These are phyloP conservation scores for Scheffersomyces quercinus DNA, from an alignment of 1,139 yeast species.

Conservation along the genomic window DNA sequence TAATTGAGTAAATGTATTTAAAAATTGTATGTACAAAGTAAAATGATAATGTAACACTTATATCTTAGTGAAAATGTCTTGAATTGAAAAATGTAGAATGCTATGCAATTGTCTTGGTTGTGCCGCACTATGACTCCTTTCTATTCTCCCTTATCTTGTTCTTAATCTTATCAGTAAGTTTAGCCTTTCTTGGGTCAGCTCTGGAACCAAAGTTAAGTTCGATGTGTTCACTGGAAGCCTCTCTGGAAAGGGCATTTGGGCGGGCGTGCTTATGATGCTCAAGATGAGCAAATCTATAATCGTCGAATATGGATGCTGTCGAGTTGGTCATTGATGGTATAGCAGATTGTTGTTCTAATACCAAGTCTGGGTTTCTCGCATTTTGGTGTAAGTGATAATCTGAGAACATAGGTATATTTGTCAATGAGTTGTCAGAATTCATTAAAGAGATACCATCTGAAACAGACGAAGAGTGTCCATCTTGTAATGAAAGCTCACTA, in stretches of 20 bases:
- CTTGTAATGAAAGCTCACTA: constrained; percentile 23
- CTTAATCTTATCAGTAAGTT: constrained; percentile 37
- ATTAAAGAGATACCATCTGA: constrained; percentile 57
- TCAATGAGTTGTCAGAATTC: constrained; percentile 53
- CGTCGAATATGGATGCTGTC: constrained; percentile 31
- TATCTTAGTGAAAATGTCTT: too few species aligned
- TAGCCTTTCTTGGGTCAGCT: constrained; percentile 10
- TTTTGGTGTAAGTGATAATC: constrained; percentile 44
- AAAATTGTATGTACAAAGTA: not conserved
- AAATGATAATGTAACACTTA: too few species aligned
- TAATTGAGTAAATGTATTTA: not conserved
- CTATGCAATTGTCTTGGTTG: too few species aligned
- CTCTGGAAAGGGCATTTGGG: constrained; percentile 16
- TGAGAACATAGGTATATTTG: constrained; percentile 58
- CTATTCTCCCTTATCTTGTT: constrained; percentile 36
- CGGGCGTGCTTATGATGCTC: constrained; percentile 8
- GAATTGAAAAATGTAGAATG: too few species aligned
- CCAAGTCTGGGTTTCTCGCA: constrained; percentile 25
- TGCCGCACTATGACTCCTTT: constrained; percentile 11
- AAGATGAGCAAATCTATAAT: constrained; percentile 15
- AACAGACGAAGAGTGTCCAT: constrained; percentile 33
- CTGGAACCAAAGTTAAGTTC: constrained; percentile 36
- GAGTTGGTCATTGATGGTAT: constrained; percentile 15
- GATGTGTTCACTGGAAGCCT: constrained; percentile 29
- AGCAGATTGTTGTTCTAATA: constrained; percentile 27